phyloP scores from a whole-genome alignment of 495 filamentous ascomycete species.

The Ramalina peruviana region DNA sequence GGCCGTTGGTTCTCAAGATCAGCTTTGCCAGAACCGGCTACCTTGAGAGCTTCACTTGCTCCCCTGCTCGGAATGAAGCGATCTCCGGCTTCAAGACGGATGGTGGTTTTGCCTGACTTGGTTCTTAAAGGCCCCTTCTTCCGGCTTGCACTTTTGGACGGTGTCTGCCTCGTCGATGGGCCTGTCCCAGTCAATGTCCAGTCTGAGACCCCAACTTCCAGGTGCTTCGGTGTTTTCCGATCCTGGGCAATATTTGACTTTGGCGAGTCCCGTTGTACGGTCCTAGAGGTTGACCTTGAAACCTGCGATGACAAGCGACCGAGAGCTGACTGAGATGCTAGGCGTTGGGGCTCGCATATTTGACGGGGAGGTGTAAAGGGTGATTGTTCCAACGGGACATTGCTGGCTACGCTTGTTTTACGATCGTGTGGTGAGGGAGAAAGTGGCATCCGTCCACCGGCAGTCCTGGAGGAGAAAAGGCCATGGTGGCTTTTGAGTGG shows the following conservation, averaged over 20 bases:
- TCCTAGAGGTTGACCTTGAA: slow-evolving; percentile 47
- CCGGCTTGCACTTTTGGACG: slow-evolving; percentile 51
- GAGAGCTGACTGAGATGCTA: slow-evolving; percentile 54
- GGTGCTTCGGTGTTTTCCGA: slow-evolving; percentile 53
- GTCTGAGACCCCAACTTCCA: slow-evolving; percentile 89
- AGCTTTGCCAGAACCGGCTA: slow-evolving; percentile 68
- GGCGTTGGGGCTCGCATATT: slow-evolving; percentile 34
- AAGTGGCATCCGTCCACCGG: slow-evolving; percentile 84
- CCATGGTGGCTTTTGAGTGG: slow-evolving; percentile 88
- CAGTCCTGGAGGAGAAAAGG: slow-evolving; percentile 82
- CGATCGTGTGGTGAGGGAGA: slow-evolving; percentile 74
- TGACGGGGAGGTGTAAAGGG: slow-evolving; percentile 70
- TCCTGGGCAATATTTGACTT: slow-evolving; percentile 86
- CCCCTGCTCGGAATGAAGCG: slow-evolving; percentile 90
- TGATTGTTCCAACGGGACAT: slow-evolving; percentile 40
- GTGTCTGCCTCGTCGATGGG: slow-evolving; percentile 50
- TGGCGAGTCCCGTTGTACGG: slow-evolving; percentile 55
- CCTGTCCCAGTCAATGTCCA: slow-evolving; percentile 79
- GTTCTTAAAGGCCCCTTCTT: slow-evolving; percentile 46
- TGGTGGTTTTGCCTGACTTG: slow-evolving; percentile 63
- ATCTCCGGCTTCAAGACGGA: slow-evolving; percentile 72
- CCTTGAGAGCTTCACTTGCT: slow-evolving; percentile 77
- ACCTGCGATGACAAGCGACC: slow-evolving; percentile 63
- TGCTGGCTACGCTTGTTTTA: slow-evolving; percentile 34
- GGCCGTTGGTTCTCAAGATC: slow-evolving; percentile 50